Percentiles rank a stretch among this genome's conserved stretches.
Conservation (phyloP, 768 basidiomycete species). For the Collybia sordida region DNA sequence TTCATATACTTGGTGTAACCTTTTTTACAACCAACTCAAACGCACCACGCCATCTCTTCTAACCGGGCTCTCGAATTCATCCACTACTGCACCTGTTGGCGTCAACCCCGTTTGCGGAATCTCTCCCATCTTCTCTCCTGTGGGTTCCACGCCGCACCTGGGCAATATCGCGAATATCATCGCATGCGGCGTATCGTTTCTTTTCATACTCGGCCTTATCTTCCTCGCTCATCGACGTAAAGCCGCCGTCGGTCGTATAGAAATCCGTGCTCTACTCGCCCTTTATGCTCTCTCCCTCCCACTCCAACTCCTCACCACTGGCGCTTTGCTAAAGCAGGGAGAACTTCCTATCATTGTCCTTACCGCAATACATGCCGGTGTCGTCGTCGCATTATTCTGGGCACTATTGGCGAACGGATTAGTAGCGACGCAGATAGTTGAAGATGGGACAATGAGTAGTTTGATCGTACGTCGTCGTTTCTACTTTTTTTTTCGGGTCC, state of each 20-base stretch:
- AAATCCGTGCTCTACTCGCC: slow-evolving; percentile 64
- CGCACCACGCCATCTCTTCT: slow-evolving; percentile 26
- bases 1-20: slow-evolving; percentile 7
- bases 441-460: slow-evolving; percentile 80
- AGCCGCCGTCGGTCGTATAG: slow-evolving; percentile 91
- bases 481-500: neutral
- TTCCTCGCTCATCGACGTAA: slow-evolving; percentile 59
- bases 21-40: slow-evolving; percentile 22
- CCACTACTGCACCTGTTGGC: slow-evolving; percentile 71
- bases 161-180: slow-evolving; percentile 89
- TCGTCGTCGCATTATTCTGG: slow-evolving; percentile 81
- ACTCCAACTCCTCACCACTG: slow-evolving; percentile 80
- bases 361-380: slow-evolving; percentile 76
- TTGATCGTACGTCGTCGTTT: slow-evolving; percentile 49
- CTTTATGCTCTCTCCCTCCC: slow-evolving; percentile 72
- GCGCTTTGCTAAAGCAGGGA: slow-evolving; percentile 78
- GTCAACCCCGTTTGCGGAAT: slow-evolving; percentile 83
- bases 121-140: slow-evolving; percentile 54
- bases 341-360: slow-evolving; percentile 65
- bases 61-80: slow-evolving; percentile 42
- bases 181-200: slow-evolving; percentile 70
- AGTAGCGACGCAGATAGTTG: slow-evolving; percentile 84
- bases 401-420: slow-evolving; percentile 71
- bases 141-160: slow-evolving; percentile 26
- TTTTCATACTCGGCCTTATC: slow-evolving; percentile 60